A percentile compares a stretch with the other conserved stretches of the same genome.
Evolutionary conservation across 2,329 filamentous ascomycete genomes (phyloP).

Genomic region (Coniochaeta sp.): DNA sequence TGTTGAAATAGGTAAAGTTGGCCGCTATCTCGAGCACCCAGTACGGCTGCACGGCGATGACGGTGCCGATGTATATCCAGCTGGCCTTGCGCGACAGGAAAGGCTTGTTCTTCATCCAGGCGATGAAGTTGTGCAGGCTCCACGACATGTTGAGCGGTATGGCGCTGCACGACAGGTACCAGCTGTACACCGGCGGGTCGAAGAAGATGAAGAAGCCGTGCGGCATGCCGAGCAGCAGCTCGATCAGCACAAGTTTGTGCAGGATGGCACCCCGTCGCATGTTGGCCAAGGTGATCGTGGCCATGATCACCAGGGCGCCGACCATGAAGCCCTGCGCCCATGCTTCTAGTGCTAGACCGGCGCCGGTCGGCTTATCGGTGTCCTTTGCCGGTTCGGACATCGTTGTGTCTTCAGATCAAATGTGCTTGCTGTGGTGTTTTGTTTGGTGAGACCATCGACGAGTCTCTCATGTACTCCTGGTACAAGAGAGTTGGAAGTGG

Average conservation of each 20-base stretch:
- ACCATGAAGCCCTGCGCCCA: slow-evolving; percentile 42
- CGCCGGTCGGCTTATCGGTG: background rate
- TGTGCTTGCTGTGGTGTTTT: background rate
- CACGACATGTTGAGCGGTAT: slow-evolving; percentile 56
- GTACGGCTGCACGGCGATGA: slow-evolving; percentile 52
- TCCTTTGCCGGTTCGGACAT: background rate
- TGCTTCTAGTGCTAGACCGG: slow-evolving; percentile 25
- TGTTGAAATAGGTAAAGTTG: slow-evolving; percentile 58
- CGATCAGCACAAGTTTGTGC: slow-evolving; percentile 41
- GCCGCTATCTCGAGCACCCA: slow-evolving; percentile 59
- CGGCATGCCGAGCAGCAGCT: slow-evolving; percentile 40
- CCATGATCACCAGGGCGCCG: slow-evolving; percentile 39
- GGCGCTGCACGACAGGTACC: slow-evolving; percentile 55
- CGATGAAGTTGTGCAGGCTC: slow-evolving; percentile 57
- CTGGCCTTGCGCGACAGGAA: slow-evolving; percentile 44
- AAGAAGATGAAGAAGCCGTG: slow-evolving; percentile 55
- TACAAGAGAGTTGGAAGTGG: background rate
- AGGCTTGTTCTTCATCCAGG: slow-evolving; percentile 59
- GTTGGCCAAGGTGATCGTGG: slow-evolving; percentile 37
- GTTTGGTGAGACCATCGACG: background rate
- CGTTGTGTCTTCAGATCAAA: background rate
- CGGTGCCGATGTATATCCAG: slow-evolving; percentile 48
- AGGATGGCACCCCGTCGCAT: slow-evolving; percentile 38
- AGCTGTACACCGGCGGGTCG: slow-evolving; percentile 43
- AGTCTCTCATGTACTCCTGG: background rate